Percentiles rank a stretch among this genome's conserved stretches.
Evolutionary conservation across 2,329 filamentous ascomycete genomes (phyloP).

Genomic region (Rutstroemia sp.): DNA sequence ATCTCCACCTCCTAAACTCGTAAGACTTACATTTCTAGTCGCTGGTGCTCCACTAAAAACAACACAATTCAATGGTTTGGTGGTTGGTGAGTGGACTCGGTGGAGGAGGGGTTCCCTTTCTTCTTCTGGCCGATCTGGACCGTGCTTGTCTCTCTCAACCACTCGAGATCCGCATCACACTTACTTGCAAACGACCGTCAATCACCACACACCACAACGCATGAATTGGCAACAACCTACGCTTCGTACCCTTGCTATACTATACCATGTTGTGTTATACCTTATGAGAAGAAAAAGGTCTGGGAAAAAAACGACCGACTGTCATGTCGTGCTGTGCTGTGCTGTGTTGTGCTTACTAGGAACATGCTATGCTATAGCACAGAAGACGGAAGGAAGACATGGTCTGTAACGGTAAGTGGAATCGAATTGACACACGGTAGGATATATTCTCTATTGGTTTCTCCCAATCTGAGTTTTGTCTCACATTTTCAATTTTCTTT

Average conservation of each 20-base stretch:
- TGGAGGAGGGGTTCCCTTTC: not conserved
- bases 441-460: not conserved
- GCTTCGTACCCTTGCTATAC: slow-evolving; percentile 24
- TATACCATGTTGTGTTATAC: slow-evolving; percentile 31
- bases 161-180: slow-evolving; percentile 29
- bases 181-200: slow-evolving; percentile 18
- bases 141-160: not conserved
- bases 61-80: not conserved
- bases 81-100: too few species aligned
- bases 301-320: slow-evolving; percentile 1
- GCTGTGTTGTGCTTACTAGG: not conserved
- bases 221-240: slow-evolving; percentile 41
- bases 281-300: slow-evolving; percentile 32
- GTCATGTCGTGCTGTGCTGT: not conserved
- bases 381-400: not conserved
- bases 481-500: not conserved
- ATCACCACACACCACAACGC: slow-evolving; percentile 35
- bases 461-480: not conserved
- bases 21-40: too few species aligned
- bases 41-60: not conserved
- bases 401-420: not conserved
- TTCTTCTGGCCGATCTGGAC: not conserved
- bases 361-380: not conserved
- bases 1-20: not conserved
- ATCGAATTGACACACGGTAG: not conserved